phyloP scores from a whole-genome alignment of 352 stramenopile species.

The Pythium coloratum region DNA sequence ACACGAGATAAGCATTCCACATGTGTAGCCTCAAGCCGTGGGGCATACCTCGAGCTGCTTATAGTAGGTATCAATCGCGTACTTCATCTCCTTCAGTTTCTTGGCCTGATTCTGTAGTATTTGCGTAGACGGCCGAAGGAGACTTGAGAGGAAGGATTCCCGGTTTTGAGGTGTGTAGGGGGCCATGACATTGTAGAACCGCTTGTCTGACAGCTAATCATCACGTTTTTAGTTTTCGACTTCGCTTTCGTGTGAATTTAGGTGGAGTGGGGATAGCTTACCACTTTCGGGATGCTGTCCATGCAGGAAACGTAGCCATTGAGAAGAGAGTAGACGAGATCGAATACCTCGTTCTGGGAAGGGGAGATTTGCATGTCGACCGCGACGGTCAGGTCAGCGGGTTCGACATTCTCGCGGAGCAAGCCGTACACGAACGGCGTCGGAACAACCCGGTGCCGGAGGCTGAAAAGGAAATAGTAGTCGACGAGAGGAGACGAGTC shows the following conservation, averaged over 20 bases:
- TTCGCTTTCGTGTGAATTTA: no score
- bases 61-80: constrained; percentile 32
- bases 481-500: constrained; percentile 11
- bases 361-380: constrained; percentile 28
- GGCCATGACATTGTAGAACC: constrained; percentile 17
- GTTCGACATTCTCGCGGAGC: constrained; percentile 18
- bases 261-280: constrained; percentile 14
- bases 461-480: constrained; percentile 34
- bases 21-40: not conserved
- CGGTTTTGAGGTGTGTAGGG: constrained; percentile 29
- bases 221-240: not conserved
- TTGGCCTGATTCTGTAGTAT: constrained; percentile 16
- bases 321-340: constrained; percentile 42
- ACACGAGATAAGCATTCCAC: not conserved
- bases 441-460: constrained; percentile 22
- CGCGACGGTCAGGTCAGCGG: not conserved
- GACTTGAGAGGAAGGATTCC: constrained; percentile 16
- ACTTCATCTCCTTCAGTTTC: constrained; percentile 29
- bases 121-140: constrained; percentile 23
- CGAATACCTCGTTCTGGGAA: constrained; percentile 38
- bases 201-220: constrained; percentile 16
- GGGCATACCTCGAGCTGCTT: constrained; percentile 33
- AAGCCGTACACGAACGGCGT: constrained; percentile 21
- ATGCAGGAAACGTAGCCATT: constrained; percentile 47
- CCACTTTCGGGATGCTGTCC: constrained; percentile 40